phyloP scores from a whole-genome alignment of 2,329 filamentous ascomycete species.

The Alternaria gansuensis region DNA sequence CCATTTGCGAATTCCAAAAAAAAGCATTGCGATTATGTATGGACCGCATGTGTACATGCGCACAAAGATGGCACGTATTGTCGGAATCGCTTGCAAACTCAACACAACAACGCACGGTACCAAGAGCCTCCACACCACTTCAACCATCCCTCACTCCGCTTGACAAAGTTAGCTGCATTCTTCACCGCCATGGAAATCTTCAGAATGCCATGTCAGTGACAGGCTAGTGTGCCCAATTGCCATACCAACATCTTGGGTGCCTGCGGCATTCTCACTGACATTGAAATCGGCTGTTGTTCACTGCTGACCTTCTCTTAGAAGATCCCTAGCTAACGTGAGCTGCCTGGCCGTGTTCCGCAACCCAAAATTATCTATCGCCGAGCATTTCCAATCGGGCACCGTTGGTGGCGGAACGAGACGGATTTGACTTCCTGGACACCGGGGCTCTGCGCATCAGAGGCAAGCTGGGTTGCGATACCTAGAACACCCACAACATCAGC shows the following conservation, averaged over 20 bases:
- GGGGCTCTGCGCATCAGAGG: slow-evolving; percentile 12
- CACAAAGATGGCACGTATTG: not conserved
- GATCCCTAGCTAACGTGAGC: not conserved
- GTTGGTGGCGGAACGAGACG: slow-evolving; percentile 8
- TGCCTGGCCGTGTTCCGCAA: not conserved
- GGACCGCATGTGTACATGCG: not conserved
- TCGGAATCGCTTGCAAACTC: slow-evolving; percentile 1
- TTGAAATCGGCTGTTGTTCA: not conserved
- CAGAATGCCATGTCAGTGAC: not conserved
- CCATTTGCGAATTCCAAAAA: not conserved
- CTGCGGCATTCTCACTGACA: not conserved
- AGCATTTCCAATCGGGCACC: not conserved
- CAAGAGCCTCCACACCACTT: not conserved
- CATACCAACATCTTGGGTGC: not conserved
- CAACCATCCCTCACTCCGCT: not conserved
- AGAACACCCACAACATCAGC: not conserved
- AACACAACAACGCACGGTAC: not conserved
- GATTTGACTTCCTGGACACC: slow-evolving; percentile 11
- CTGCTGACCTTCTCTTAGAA: not conserved
- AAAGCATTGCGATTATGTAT: not conserved
- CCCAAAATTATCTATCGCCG: not conserved
- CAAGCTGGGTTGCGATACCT: slow-evolving; percentile 15
- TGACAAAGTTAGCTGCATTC: not conserved
- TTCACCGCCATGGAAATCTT: not conserved
- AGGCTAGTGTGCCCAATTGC: not conserved